These are phyloP conservation scores for Limnanthes douglasii DNA, from an alignment of 345 rosid genomes.

Conservation along the genomic window DNA sequence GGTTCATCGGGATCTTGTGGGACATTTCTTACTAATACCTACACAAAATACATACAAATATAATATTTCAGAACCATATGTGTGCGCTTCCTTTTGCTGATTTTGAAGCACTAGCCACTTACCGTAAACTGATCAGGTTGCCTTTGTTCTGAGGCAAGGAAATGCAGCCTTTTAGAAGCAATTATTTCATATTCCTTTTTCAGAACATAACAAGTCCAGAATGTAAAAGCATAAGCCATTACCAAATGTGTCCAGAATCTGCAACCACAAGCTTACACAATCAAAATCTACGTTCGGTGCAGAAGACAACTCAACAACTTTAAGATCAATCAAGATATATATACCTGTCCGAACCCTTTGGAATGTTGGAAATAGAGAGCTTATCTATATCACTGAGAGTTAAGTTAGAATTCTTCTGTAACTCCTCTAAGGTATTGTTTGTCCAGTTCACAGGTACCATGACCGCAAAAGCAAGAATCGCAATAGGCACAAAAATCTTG, in stretches of 20 bases:
- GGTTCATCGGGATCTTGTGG: slow-evolving; percentile 95
- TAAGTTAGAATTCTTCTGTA: slow-evolving; percentile 21
- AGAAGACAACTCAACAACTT: neutral
- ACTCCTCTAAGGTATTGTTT: slow-evolving; percentile 37
- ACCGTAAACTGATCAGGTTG: slow-evolving; percentile 89
- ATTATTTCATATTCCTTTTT: slow-evolving; percentile 63
- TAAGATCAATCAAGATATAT: slow-evolving; percentile 2
- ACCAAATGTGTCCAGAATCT: slow-evolving; percentile 91
- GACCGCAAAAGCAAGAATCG: slow-evolving; percentile 49
- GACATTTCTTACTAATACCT: slow-evolving; percentile 82
- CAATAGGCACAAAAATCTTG: slow-evolving; percentile 71
- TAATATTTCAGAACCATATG: too few species aligned
- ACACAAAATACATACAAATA: too few species aligned
- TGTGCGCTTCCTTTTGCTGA: too few species aligned
- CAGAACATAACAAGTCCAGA: slow-evolving; percentile 82
- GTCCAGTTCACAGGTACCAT: slow-evolving; percentile 92
- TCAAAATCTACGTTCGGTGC: neutral
- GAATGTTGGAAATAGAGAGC: slow-evolving; percentile 85
- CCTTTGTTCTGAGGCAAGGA: slow-evolving; percentile 70
- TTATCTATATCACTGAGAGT: slow-evolving; percentile 63
- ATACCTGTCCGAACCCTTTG: slow-evolving; percentile 60
- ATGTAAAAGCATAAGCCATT: slow-evolving; percentile 78
- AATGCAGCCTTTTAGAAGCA: slow-evolving; percentile 72
- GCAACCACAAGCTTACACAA: slow-evolving; percentile 9
- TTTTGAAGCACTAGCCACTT: too few species aligned